phyloP scores from a whole-genome alignment of 352 stramenopile genomes.

The Phytophthora pistaciae region DNA sequence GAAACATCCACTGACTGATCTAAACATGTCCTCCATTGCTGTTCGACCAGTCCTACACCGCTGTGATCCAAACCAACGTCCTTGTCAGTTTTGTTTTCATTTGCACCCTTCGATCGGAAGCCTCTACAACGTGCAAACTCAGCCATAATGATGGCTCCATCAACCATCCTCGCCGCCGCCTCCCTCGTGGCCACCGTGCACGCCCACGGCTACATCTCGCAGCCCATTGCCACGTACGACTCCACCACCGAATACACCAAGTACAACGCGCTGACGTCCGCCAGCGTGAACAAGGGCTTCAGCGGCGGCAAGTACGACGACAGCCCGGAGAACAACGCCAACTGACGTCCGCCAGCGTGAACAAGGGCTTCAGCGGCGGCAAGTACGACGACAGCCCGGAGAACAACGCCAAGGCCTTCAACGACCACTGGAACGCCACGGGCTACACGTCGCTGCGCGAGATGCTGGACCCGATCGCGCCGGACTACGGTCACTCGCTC shows the following conservation, averaged over 20 bases:
- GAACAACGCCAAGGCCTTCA: slow-evolving; percentile 42
- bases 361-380: slow-evolving; percentile 31
- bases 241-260: slow-evolving; percentile 31
- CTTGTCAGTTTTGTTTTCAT: slow-evolving; percentile 17
- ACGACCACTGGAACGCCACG: slow-evolving; percentile 29
- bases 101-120: slow-evolving; percentile 11
- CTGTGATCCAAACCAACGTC: slow-evolving; percentile 5
- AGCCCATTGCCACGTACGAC: slow-evolving; percentile 31
- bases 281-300: slow-evolving; percentile 38
- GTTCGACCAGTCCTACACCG: background rate
- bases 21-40: no score
- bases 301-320: slow-evolving; percentile 35
- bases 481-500: slow-evolving; percentile 38
- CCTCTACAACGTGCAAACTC: background rate
- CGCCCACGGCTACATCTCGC: slow-evolving; percentile 39
- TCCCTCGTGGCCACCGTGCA: slow-evolving; percentile 17
- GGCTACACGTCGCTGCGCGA: slow-evolving; percentile 42
- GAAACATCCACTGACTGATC: no score
- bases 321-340: slow-evolving; percentile 28
- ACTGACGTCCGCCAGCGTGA: slow-evolving; percentile 33
- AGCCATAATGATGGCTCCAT: slow-evolving; percentile 11
- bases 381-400: slow-evolving; percentile 37
- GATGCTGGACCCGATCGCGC: slow-evolving; percentile 39
- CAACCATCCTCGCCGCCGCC: slow-evolving; percentile 19
- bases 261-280: slow-evolving; percentile 34